phyloP scores from a whole-genome alignment of 140 eudicot genomes.

The Senecio squalidus region DNA sequence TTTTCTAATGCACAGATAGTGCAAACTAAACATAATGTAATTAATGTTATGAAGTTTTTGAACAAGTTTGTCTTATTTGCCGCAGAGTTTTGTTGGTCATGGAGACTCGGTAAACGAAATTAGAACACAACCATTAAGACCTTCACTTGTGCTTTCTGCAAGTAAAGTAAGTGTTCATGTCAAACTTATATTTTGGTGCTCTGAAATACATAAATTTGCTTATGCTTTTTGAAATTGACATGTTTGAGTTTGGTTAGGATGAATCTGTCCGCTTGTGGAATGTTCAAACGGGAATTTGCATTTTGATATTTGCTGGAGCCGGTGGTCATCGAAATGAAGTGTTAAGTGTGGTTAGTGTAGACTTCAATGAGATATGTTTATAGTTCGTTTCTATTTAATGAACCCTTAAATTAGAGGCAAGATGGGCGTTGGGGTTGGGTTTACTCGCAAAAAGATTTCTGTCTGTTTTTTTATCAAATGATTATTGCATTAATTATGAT shows the following conservation, averaged over 20 bases:
- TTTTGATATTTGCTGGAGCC: constrained; percentile 97
- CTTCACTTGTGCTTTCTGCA: constrained; percentile 95
- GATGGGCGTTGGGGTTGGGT: not conserved
- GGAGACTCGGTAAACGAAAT: constrained; percentile 96
- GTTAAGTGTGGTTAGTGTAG: constrained; percentile 78
- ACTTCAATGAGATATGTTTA: constrained; percentile 4
- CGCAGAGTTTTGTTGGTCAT: constrained; percentile 96
- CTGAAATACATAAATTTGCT: not conserved
- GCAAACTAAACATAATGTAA: too few relatives aligned
- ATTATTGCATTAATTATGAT: too few relatives aligned
- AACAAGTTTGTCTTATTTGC: too few relatives aligned
- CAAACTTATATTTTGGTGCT: not conserved
- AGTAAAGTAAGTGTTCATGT: constrained; percentile 68
- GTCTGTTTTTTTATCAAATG: too few relatives aligned
- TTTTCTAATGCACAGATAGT: too few relatives aligned
- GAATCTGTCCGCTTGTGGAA: constrained; percentile 99
- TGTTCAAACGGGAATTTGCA: constrained; percentile 91
- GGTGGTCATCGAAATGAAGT: constrained; percentile 99
- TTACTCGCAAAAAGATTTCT: too few relatives aligned
- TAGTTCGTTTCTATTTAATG: not conserved
- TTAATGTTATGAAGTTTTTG: too few relatives aligned
- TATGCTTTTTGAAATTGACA: constrained; percentile 5
- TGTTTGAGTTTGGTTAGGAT: constrained; percentile 49
- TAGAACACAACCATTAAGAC: constrained; percentile 79
- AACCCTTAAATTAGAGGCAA: not conserved